These are phyloP conservation scores for Creolimax fragrantissima DNA, from an alignment of 78 protist species.

Conservation along the genomic window DNA sequence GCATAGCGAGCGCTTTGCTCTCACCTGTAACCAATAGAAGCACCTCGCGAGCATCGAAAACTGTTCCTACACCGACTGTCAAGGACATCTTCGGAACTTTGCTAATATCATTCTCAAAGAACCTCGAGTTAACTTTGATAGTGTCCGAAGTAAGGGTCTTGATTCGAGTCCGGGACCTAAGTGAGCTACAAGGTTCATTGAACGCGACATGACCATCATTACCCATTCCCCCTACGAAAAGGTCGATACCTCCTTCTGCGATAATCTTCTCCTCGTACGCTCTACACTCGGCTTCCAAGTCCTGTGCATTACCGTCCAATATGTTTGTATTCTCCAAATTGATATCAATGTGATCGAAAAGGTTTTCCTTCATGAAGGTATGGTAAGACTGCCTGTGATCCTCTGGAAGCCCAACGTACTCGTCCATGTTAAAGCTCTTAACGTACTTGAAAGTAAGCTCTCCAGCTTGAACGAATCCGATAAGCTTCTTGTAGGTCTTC, in stretches of 20 bases:
- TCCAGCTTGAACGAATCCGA: conserved; percentile 43
- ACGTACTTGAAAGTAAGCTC: conserved; percentile 52
- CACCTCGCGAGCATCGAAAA: conserved; percentile 72
- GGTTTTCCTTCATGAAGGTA: conserved; percentile 61
- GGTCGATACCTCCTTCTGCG: conserved; percentile 64
- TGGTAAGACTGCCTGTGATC: conserved; percentile 73
- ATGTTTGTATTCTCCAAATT: conserved; percentile 56
- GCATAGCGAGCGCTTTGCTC: conserved; percentile 63
- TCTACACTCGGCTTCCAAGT: conserved; percentile 48
- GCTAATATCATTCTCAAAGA: conserved; percentile 58
- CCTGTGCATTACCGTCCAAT: conserved; percentile 56
- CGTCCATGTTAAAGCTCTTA: conserved; percentile 80
- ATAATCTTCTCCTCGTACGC: conserved; percentile 49
- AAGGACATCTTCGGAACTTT: conserved; percentile 78
- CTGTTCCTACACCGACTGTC: conserved; percentile 84
- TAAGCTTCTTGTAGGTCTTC: conserved; percentile 46
- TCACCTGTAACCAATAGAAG: conserved; percentile 64
- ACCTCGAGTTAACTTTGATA: conserved; percentile 59
- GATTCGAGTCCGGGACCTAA: conserved; percentile 61
- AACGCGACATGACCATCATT: conserved; percentile 88
- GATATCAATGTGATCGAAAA: conserved; percentile 72
- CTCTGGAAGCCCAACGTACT: conserved; percentile 54
- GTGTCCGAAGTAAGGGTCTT: conserved; percentile 69
- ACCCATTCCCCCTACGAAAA: conserved; percentile 80
- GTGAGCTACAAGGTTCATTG: conserved; percentile 83